Evolutionary conservation across 257 asterid species (phyloP).

Genomic region (Salvia hispanica): DNA sequence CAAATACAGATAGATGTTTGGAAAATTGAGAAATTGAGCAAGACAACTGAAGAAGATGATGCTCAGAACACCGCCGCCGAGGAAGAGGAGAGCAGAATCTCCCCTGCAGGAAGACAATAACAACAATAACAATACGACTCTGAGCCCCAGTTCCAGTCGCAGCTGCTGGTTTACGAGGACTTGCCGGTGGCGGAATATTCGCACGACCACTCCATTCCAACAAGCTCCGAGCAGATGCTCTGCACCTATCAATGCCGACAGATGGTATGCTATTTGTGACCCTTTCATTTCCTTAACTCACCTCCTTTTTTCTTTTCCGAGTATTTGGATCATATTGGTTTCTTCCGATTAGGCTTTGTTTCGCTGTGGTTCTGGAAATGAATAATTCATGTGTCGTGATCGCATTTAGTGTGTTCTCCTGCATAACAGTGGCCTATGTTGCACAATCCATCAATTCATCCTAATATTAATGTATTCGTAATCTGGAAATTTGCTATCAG

Average conservation of each 20-base stretch:
- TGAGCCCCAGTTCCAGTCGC: conserved; percentile 61
- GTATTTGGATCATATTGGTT: background rate
- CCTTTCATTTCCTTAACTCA: conserved; percentile 4
- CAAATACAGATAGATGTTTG: background rate
- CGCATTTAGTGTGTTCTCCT: conserved; percentile 3
- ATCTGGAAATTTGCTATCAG: background rate
- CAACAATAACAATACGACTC: conserved; percentile 24
- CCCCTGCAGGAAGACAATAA: conserved; percentile 46
- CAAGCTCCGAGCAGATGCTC: conserved; percentile 76
- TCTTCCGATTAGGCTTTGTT: background rate
- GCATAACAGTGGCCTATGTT: background rate
- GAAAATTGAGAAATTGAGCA: conserved; percentile 14
- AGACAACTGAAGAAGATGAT: conserved; percentile 45
- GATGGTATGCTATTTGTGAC: conserved; percentile 54
- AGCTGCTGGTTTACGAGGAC: conserved; percentile 77
- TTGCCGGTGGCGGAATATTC: conserved; percentile 54
- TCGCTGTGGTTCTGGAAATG: background rate
- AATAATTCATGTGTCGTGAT: background rate
- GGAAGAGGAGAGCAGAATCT: conserved; percentile 79
- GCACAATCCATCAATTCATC: background rate
- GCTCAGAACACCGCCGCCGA: conserved; percentile 75
- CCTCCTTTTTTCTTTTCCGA: background rate
- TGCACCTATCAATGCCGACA: conserved; percentile 99
- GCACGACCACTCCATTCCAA: conserved; percentile 47
- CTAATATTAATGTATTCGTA: background rate